Evolutionary conservation across 2,329 filamentous ascomycete genomes (phyloP), one percentile per base, ranked within the genome.

Genomic region (Kalmusia sp.): DNA sequence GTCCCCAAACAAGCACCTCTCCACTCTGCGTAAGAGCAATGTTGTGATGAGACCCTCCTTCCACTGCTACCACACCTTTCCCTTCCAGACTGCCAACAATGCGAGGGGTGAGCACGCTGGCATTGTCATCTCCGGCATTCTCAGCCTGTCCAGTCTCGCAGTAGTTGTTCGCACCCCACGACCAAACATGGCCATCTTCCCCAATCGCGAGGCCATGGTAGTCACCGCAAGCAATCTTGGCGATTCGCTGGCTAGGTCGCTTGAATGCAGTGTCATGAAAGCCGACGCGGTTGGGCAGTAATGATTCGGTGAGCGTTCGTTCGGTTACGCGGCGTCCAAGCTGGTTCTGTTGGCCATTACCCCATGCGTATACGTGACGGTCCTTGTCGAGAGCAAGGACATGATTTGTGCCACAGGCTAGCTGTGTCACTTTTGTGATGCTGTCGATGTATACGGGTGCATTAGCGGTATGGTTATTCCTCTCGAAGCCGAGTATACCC

Each of bases 91-190:
- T 82, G 7, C 84, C 76, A 22, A 96, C 84, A 46, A 88, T 77
- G 35, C 84, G 85, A 3, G 74, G 70, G 2, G 92, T 90, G 61
- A 85, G 84, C 45, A 96, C 83, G 56, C 88, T 85, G 28, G 88
- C 88, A 60, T 89, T 86, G 47, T 89, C 85, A 52, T 88, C 84
- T 27, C 87, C 88, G 12, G 84, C 86, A 49, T 82, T 80, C 37
- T 85, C 81, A 14, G 80, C 79, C 53, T 88, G 81, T 30, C 89
- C 91, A 14, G 90, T 90, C 77, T 96, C 88, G 58, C 88, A 90
- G 73, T 90, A 96, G 76, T 90, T 92, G 81, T 96, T 96, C 25
- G 93, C 79, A 21, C 92, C 92, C 91, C 92, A 96, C 0, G 87
- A 84, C 75, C 87, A 95, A 27, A 93, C 88, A 25, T 84, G 81